Base-by-base conservation (phyloP, 139 green algal species). In the Chlamydomonas sp. region DNA sequence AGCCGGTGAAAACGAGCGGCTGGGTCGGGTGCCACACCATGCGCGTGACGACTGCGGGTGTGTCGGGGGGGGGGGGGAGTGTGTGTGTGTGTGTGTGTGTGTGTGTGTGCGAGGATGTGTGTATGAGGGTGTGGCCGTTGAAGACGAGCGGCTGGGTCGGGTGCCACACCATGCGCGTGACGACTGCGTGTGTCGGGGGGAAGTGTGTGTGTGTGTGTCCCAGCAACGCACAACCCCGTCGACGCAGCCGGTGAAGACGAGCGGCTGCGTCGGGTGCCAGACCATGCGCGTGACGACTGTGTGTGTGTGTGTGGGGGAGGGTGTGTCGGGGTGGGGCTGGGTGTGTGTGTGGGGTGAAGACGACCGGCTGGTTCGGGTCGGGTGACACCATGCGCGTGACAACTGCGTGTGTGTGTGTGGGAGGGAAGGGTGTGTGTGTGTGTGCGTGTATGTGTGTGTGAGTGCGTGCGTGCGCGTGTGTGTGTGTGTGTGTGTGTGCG, bases 161-260 rank as follows among this genome's bases (percentile, higher is more conserved):
- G 68, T 91, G 81, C 71, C 76, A 83, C 0, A 57, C 69, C 54
- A 92, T 72, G 28, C 82, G 76, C 26, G 83, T 90, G 47, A 93
- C 50, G 31, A 70, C 79, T 87, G 74, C 24, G n/a, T n/a, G n/a
- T n/a, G n/a, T n/a, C n/a, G n/a, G n/a, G n/a, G n/a, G n/a, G n/a
- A n/a, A n/a, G 13, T 13, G 43, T 13, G 43, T 54, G 43, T 54
- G 43, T 13, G 43, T 54, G 43, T 54, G 71, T 96, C 90, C 85
- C 88, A 96, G 39, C 77, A 77, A 10, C 89, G 76, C 60, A 92
- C 76, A 2, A 73, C 62, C 22, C 90, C 90, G 69, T 96, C 90
- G 29, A 93, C 30, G 65, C 87, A 90, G 24, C 73, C 87, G 0
- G 87, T 95, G 48, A 86, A 80, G 0, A 95, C 72, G 1, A 96